Base-by-base conservation (phyloP, 805 yeast genomes). In the Schwanniomyces occidentalis region DNA sequence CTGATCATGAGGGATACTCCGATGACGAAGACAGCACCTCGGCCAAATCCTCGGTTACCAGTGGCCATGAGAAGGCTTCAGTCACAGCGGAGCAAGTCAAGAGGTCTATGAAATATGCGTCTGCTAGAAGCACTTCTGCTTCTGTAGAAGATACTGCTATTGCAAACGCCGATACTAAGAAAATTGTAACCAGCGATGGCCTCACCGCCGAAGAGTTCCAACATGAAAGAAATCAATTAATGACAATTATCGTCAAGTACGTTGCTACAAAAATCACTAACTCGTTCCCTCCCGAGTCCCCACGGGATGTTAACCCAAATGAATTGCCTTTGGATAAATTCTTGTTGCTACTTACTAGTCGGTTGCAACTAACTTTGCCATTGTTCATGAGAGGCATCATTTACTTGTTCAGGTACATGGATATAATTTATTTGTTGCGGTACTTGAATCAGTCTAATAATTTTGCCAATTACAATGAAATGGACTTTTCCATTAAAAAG, bases 371-470 rank as follows among this genome's bases (percentile, higher is more conserved):
- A 26, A 45, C 65, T 1, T 39, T 69, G 17, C 52, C 62, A 3
- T 45, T 56, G 41, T 69, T 69, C 43, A 56, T 69, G 58, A 65
- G 62, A 38, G 67, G 71, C 4, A 52, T 61, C 24, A 63, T 69
- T 17, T 68, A 68, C 42, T 52, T 69, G 29, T 69, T 69, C 52
- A 54, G 74, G 34, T 69, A 69, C 45, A 69, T 69, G 73, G 73
- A 69, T 44, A 65, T 69, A 27, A 61, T 69, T 32, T 69, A 69
- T 47, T 56, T 69, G 36, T 60, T 69, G 40, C 50, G 74, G 35
- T 69, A 69, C 42, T 58, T 69, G 37, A 69, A 69, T 41, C 74
- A 69, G 45, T 61, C 71, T 18, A 69, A 69, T 42, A 69, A 69
- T 41, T 64, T 57, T 39, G 71, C 69, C 20, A 65, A 62, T 44